Evolutionary conservation across 2,329 filamentous ascomycete species (phyloP).

Genomic region (Scopulariopsis brevicaulis): DNA sequence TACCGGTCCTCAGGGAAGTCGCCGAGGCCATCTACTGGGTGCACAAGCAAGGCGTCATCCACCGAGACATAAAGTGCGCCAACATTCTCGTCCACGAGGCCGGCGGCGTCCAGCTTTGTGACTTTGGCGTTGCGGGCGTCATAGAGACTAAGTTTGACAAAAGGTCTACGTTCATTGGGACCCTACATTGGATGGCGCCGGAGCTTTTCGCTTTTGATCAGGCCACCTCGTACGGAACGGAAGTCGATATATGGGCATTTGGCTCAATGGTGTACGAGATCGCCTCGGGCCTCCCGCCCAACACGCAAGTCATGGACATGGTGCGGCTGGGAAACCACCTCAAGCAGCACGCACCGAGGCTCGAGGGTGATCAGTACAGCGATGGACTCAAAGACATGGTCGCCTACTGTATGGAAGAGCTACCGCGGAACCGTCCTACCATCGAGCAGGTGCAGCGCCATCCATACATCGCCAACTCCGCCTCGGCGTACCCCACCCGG

Average conservation of each 20-base stretch:
- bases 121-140: conserved; percentile 56
- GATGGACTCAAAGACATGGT: conserved; percentile 57
- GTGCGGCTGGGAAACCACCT: conserved; percentile 44
- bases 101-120: conserved; percentile 53
- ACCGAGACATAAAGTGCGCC: conserved; percentile 43
- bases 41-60: conserved; percentile 37
- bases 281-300: conserved; percentile 51
- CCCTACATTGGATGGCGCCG: conserved; percentile 58
- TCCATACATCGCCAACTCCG: conserved; percentile 54
- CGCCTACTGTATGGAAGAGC: conserved; percentile 60
- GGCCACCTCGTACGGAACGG: conserved; percentile 39
- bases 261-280: conserved; percentile 58
- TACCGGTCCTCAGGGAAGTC: conserved; percentile 37
- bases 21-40: conserved; percentile 36
- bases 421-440: conserved; percentile 56
- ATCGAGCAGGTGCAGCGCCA: conserved; percentile 61
- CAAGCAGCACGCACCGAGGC: conserved; percentile 50
- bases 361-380: conserved; percentile 64
- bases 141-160: conserved; percentile 51
- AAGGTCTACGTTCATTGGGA: conserved; percentile 55
- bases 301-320: conserved; percentile 26
- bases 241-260: conserved; percentile 58
- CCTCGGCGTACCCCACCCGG: conserved; percentile 50
- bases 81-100: conserved; percentile 55
- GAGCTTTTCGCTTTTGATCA: conserved; percentile 44